Percentiles rank a stretch among this genome's conserved stretches.
Evolutionary conservation across 345 rosid species (phyloP).

Genomic region (Lagerstroemia speciosa): DNA sequence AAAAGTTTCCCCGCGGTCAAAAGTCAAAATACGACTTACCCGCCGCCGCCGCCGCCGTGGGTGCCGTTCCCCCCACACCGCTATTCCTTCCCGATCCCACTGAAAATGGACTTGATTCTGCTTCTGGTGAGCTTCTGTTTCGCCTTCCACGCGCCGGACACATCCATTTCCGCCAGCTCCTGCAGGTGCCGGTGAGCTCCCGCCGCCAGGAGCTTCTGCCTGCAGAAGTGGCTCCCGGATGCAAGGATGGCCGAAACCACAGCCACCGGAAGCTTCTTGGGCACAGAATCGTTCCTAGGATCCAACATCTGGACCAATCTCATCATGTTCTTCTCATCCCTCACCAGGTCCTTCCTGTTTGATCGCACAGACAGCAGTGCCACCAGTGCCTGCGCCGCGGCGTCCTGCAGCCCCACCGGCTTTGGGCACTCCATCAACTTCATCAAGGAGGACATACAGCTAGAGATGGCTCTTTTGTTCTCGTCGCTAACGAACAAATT

Average conservation of each 20-base stretch:
- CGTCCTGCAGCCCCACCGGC: constrained; percentile 68
- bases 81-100: constrained; percentile 62
- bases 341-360: constrained; percentile 51
- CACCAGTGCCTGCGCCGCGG: constrained; percentile 45
- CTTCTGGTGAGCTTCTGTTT: constrained; percentile 54
- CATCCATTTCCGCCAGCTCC: constrained; percentile 45
- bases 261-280: constrained; percentile 55
- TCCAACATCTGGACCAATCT: constrained; percentile 65
- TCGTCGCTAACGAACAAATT: constrained; percentile 50
- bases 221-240: constrained; percentile 39
- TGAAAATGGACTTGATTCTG: constrained; percentile 50
- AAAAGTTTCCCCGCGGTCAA: not conserved
- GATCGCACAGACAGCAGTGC: constrained; percentile 45
- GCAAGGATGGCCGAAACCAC: constrained; percentile 36
- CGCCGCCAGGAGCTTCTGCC: constrained; percentile 42
- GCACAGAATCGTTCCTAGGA: constrained; percentile 42
- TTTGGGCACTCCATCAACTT: constrained; percentile 59
- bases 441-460: constrained; percentile 48
- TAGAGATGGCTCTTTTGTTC: constrained; percentile 57
- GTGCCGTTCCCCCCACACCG: constrained; percentile 25
- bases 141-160: constrained; percentile 57
- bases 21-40: constrained; percentile 1
- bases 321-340: constrained; percentile 63
- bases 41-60: constrained; percentile 6
- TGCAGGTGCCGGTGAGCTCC: constrained; percentile 58